These are phyloP conservation scores for Sanghuangporus sanghuang DNA, from an alignment of 1,284 basidiomycete species.

Conservation along the genomic window DNA sequence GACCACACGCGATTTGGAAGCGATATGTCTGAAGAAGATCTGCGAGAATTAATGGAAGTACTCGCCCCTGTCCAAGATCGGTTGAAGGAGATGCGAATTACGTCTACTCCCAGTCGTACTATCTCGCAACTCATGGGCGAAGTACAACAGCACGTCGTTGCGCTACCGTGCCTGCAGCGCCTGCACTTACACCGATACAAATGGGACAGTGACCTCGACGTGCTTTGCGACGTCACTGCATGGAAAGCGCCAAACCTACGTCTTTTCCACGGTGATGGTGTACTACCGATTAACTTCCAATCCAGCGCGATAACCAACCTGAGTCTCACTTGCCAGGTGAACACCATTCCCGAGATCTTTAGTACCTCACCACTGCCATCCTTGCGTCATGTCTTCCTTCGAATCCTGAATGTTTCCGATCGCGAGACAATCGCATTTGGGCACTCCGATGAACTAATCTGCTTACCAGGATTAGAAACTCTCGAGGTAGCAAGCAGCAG, in stretches of 20 bases:
- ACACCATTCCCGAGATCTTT: constrained; percentile 10
- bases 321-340: constrained; percentile 9
- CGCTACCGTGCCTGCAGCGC: background rate
- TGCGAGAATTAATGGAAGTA: constrained; percentile 6
- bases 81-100: constrained; percentile 10
- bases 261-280: constrained; percentile 9
- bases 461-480: constrained; percentile 2
- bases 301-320: background rate
- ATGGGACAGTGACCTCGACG: constrained; percentile 14
- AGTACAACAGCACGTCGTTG: constrained; percentile 6
- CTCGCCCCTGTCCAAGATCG: constrained; percentile 4
- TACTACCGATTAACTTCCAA: constrained; percentile 9
- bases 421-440: constrained; percentile 3
- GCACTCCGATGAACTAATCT: constrained; percentile 1
- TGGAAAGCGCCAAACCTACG: constrained; percentile 9
- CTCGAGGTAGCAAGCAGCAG: constrained; percentile 1
- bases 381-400: background rate
- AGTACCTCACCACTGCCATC: background rate
- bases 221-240: background rate
- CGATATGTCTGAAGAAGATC: constrained; percentile 8
- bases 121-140: constrained; percentile 11
- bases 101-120: constrained; percentile 9
- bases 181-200: constrained; percentile 8
- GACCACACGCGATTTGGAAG: constrained; percentile 11
- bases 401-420: constrained; percentile 6